Percentiles rank a stretch among this genome's conserved stretches.
Evolutionary conservation across 225 moss, liverwort and hornwort species (phyloP).

Genomic region (Polytrichum commune): DNA sequence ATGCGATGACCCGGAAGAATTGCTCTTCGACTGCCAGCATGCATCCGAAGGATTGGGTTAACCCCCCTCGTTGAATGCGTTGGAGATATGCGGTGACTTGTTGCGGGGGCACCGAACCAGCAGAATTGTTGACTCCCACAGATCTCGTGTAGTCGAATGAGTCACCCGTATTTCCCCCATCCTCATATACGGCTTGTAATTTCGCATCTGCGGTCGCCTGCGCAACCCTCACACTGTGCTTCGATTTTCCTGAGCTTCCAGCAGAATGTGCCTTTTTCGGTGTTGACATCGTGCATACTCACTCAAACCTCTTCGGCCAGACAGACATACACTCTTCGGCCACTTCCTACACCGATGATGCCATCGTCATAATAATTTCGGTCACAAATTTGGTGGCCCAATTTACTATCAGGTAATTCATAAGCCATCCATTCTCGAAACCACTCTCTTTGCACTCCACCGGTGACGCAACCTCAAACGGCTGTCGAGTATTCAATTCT

Average conservation of each 20-base stretch:
- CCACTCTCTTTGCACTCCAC: too few relatives aligned
- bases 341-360: too few relatives aligned
- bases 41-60: slow-evolving; percentile 48
- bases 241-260: slow-evolving; percentile 42
- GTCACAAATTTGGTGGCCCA: too few relatives aligned
- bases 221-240: slow-evolving; percentile 46
- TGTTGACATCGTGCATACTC: slow-evolving; percentile 46
- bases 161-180: slow-evolving; percentile 29
- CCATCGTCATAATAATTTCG: too few relatives aligned
- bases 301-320: slow-evolving; percentile 11
- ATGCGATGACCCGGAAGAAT: slow-evolving; percentile 36
- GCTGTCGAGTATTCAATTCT: too few relatives aligned
- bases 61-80: slow-evolving; percentile 57
- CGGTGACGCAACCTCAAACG: too few relatives aligned
- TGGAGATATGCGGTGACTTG: slow-evolving; percentile 54
- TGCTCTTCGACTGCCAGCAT: slow-evolving; percentile 43
- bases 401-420: too few relatives aligned
- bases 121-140: slow-evolving; percentile 28
- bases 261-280: slow-evolving; percentile 34
- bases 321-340: too few relatives aligned
- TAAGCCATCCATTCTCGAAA: too few relatives aligned
- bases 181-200: slow-evolving; percentile 46
- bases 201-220: slow-evolving; percentile 57
- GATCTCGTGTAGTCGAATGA: slow-evolving; percentile 47
- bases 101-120: slow-evolving; percentile 36